These are phyloP conservation scores for Crotalaria pallida DNA, from an alignment of 306 rosid species.

Conservation along the genomic window DNA sequence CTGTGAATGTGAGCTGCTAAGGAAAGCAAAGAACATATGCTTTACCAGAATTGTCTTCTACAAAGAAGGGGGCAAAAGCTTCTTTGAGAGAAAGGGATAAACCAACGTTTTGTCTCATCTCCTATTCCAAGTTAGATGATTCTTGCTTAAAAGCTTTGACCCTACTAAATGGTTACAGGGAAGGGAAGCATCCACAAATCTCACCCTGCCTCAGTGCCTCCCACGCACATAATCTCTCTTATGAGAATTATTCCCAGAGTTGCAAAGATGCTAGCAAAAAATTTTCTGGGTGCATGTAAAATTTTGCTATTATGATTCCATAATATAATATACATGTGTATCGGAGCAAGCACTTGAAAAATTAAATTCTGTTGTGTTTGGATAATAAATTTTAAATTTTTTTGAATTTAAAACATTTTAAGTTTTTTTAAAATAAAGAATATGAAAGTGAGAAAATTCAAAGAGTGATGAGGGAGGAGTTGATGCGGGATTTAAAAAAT, in stretches of 20 bases:
- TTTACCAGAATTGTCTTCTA: not conserved
- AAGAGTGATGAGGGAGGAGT: no score
- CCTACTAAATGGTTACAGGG: not conserved
- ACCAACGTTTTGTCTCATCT: not conserved
- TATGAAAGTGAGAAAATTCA: no score
- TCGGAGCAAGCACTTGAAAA: no score
- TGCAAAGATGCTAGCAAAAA: no score
- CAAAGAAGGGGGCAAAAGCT: conserved; percentile 10
- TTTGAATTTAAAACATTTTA: no score
- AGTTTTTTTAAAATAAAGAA: no score
- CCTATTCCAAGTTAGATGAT: conserved; percentile 5
- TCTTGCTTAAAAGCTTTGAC: not conserved
- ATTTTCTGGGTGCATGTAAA: no score
- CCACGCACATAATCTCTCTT: not conserved
- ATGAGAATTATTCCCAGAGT: not conserved
- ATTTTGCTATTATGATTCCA: no score
- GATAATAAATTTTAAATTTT: no score
- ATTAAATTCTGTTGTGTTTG: no score
- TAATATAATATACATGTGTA: no score
- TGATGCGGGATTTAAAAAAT: no score
- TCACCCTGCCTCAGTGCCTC: not conserved
- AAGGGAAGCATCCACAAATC: conserved; percentile 6
- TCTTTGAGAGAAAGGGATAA: conserved; percentile 16
- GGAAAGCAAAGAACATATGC: conserved; percentile 58
- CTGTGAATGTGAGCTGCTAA: conserved; percentile 16